Conservation (phyloP, 2,329 filamentous ascomycete genomes). For the Penicillium sp. region DNA sequence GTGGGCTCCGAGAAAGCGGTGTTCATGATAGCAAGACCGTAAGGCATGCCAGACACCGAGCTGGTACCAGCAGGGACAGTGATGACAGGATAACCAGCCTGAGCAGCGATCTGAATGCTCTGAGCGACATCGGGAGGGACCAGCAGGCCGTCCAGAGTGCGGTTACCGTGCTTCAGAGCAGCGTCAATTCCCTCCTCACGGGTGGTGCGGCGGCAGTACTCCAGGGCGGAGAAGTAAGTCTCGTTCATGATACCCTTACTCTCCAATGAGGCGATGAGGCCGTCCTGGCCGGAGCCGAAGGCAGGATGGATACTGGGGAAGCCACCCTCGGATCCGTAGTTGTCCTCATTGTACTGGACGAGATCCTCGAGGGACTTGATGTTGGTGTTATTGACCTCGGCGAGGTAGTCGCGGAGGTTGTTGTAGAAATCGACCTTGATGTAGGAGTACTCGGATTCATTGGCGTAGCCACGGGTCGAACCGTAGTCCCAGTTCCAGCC, state of each 20-base stretch:
- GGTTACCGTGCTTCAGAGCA: slow-evolving; percentile 56
- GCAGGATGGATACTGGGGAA: slow-evolving; percentile 63
- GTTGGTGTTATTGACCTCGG: slow-evolving; percentile 63
- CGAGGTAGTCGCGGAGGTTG: slow-evolving; percentile 66
- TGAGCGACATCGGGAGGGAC: slow-evolving; percentile 71
- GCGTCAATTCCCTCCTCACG: slow-evolving; percentile 71
- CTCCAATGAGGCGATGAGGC: slow-evolving; percentile 65
- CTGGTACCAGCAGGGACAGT: slow-evolving; percentile 67
- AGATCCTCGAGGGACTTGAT: slow-evolving; percentile 66
- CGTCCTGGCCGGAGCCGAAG: slow-evolving; percentile 72
- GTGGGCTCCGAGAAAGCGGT: slow-evolving; percentile 64
- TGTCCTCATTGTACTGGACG: slow-evolving; percentile 65
- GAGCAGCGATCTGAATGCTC: slow-evolving; percentile 70
- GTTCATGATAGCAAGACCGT: slow-evolving; percentile 62
- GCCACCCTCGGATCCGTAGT: slow-evolving; percentile 70
- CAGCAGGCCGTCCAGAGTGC: slow-evolving; percentile 63
- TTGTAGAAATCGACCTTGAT: slow-evolving; percentile 67
- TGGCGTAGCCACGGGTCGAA: slow-evolving; percentile 63
- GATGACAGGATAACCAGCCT: slow-evolving; percentile 75
- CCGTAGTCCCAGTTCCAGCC: slow-evolving; percentile 80
- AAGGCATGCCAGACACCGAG: slow-evolving; percentile 60
- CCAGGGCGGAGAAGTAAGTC: slow-evolving; percentile 68
- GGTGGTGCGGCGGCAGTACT: slow-evolving; percentile 61
- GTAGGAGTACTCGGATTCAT: slow-evolving; percentile 74
- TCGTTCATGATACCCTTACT: slow-evolving; percentile 65